A percentile compares a stretch with the other conserved stretches of the same genome.
Conservation (phyloP, 495 filamentous ascomycete genomes). For the Clohesyomyces aquaticus region DNA sequence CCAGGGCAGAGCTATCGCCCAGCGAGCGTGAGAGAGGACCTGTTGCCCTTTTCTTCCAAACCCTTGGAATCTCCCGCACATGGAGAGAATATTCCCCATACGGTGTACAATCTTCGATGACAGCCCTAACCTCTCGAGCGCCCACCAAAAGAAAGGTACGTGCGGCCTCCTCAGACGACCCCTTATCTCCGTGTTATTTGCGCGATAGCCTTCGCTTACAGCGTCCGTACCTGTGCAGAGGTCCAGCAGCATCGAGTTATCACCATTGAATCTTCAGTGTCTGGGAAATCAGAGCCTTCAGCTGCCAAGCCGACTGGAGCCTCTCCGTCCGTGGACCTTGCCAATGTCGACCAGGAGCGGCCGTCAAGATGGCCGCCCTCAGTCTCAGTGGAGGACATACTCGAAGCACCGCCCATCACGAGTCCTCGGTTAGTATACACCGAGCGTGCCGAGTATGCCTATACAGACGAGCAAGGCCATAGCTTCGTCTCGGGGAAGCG, state of each 20-base stretch:
- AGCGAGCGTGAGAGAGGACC: background rate
- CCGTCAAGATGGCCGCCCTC: background rate
- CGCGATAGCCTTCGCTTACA: background rate
- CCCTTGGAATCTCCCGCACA: background rate
- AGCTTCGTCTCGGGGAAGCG: constrained; percentile 14
- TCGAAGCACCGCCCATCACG: background rate
- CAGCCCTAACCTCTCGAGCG: constrained; percentile 13
- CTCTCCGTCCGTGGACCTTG: background rate
- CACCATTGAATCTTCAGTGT: background rate
- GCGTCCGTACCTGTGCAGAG: background rate
- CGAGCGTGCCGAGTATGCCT: constrained; percentile 22
- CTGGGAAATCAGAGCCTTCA: background rate
- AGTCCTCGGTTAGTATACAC: constrained; percentile 5
- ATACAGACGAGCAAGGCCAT: constrained; percentile 17
- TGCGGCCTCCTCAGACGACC: no score
- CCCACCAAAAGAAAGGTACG: constrained; percentile 12
- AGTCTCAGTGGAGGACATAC: background rate
- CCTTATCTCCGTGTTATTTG: no score
- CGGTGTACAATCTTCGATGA: constrained; percentile 28
- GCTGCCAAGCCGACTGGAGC: background rate
- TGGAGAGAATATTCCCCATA: constrained; percentile 31
- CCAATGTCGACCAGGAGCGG: background rate
- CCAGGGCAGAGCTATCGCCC: no score
- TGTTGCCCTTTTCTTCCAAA: background rate
- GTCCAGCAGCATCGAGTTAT: constrained; percentile 12